Conservation (phyloP, 495 filamentous ascomycete genomes). For the Penicillium desertorum region DNA sequence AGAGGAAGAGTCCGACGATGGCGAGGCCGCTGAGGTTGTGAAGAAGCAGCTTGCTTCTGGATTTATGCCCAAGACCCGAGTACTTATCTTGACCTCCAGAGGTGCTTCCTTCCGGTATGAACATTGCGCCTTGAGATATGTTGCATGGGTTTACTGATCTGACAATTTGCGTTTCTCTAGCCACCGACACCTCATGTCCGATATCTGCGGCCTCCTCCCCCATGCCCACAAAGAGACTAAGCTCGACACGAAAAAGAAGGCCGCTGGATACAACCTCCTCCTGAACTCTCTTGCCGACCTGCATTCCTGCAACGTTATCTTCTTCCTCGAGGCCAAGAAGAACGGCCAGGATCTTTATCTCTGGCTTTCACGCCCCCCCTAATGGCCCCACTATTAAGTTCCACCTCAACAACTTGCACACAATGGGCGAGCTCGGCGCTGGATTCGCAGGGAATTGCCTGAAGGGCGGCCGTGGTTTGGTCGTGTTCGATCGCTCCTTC, state of each 20-base stretch:
- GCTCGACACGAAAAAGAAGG: slow-evolving; percentile 90
- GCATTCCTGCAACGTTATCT: slow-evolving; percentile 97
- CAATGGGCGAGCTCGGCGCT: slow-evolving; percentile 79
- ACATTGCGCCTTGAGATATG: neutral
- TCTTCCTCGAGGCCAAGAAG: slow-evolving; percentile 96
- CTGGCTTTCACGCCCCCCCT: slow-evolving; percentile 90
- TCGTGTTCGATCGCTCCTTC: slow-evolving; percentile 88
- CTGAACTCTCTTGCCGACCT: slow-evolving; percentile 96
- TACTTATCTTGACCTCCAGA: slow-evolving; percentile 84
- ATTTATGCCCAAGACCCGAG: slow-evolving; percentile 60
- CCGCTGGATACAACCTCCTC: slow-evolving; percentile 66
- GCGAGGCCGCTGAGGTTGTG: slow-evolving; percentile 28
- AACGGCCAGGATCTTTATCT: slow-evolving; percentile 85
- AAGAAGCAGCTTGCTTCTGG: slow-evolving; percentile 46
- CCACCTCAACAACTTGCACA: slow-evolving; percentile 68
- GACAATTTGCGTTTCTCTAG: slow-evolving; percentile 41
- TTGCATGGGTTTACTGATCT: slow-evolving; percentile 11
- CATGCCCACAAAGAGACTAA: slow-evolving; percentile 94
- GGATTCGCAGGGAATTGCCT: slow-evolving; percentile 97
- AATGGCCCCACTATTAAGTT: slow-evolving; percentile 93
- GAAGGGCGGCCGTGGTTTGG: slow-evolving; percentile 90
- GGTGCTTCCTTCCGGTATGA: slow-evolving; percentile 86
- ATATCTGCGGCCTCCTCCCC: slow-evolving; percentile 84
- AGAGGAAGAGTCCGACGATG: slow-evolving; percentile 41
- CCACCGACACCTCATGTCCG: slow-evolving; percentile 89